These are phyloP conservation scores for Candida tropicalis DNA, from an alignment of 1,139 yeast genomes.

Conservation along the genomic window DNA sequence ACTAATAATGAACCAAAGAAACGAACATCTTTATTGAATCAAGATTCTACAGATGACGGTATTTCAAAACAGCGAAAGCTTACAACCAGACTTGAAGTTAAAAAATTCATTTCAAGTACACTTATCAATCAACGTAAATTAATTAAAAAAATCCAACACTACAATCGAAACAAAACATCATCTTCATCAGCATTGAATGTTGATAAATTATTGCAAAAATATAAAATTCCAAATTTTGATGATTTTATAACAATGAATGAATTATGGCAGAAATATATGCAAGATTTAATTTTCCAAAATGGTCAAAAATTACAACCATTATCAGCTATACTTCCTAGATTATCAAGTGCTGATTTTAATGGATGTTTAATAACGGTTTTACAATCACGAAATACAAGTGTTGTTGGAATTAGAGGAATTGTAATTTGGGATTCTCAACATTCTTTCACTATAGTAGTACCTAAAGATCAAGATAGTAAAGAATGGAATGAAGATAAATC, in stretches of 20 bases:
- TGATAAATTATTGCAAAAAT: slow-evolving; percentile 30
- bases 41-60: slow-evolving; percentile 13
- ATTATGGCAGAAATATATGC: slow-evolving; percentile 67
- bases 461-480: slow-evolving; percentile 42
- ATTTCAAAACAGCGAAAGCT: slow-evolving; percentile 22
- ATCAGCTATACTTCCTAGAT: slow-evolving; percentile 48
- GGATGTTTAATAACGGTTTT: slow-evolving; percentile 71
- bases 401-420: slow-evolving; percentile 73
- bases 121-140: slow-evolving; percentile 41
- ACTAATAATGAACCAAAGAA: slow-evolving; percentile 13
- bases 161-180: slow-evolving; percentile 21
- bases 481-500: slow-evolving; percentile 25
- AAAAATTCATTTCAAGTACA: slow-evolving; percentile 41
- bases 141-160: slow-evolving; percentile 33
- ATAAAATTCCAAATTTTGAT: slow-evolving; percentile 51
- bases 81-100: slow-evolving; percentile 49
- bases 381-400: slow-evolving; percentile 57
- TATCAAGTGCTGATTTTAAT: slow-evolving; percentile 81
- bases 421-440: slow-evolving; percentile 88
- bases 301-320: slow-evolving; percentile 13
- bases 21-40: slow-evolving; percentile 23
- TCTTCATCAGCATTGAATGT: slow-evolving; percentile 28
- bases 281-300: slow-evolving; percentile 49
- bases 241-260: slow-evolving; percentile 54
- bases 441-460: slow-evolving; percentile 65